Evolutionary conservation across 164 flowering plant species (phyloP).

Genomic region (Litsea cubeba): DNA sequence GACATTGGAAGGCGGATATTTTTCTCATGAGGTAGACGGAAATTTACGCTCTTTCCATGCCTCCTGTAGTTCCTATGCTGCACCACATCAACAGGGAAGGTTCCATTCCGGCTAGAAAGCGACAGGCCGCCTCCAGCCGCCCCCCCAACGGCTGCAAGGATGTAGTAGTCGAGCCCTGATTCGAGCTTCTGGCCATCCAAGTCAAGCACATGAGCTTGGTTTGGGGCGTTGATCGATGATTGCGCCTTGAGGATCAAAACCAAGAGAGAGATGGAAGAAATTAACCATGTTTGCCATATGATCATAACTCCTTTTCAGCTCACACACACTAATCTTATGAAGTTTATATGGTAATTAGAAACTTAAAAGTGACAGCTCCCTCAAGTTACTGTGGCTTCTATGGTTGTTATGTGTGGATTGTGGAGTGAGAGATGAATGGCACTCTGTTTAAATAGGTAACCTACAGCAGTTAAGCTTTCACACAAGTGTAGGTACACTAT

Average conservation of each 20-base stretch:
- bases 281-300: too few species aligned
- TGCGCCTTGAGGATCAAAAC: not conserved
- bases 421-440: too few species aligned
- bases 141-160: conserved; percentile 11
- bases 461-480: too few species aligned
- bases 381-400: too few species aligned
- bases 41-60: not conserved
- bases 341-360: too few species aligned
- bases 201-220: conserved; percentile 16
- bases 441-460: too few species aligned
- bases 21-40: not conserved
- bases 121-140: not conserved
- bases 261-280: not conserved
- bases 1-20: not conserved
- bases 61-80: not conserved
- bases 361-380: too few species aligned
- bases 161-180: conserved; percentile 20
- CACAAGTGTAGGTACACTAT: too few species aligned
- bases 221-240: not conserved
- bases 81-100: not conserved
- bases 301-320: too few species aligned
- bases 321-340: too few species aligned
- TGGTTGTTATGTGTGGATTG: too few species aligned
- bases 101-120: not conserved
- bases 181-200: conserved; percentile 16